These are phyloP conservation scores for Aleurites moluccanus DNA, from an alignment of 441 rosid genomes.

Conservation along the genomic window DNA sequence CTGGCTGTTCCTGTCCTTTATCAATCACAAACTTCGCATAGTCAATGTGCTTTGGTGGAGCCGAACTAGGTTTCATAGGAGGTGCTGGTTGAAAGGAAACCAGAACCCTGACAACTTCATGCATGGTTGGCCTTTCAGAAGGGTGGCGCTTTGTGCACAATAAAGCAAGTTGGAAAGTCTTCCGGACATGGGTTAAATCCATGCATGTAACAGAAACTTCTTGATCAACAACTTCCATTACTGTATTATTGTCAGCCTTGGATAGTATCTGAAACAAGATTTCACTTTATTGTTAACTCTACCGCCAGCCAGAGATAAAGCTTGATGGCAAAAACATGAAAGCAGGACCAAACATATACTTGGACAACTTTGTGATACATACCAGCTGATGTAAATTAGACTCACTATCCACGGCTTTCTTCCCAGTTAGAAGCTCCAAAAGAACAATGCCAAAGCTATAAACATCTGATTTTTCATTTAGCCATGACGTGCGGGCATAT, in stretches of 20 bases:
- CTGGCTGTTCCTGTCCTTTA: slow-evolving; percentile 40
- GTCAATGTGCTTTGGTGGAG: slow-evolving; percentile 41
- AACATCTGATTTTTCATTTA: slow-evolving; percentile 89
- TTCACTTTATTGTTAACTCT: background rate
- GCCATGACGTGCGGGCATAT: slow-evolving; percentile 84
- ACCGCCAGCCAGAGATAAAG: background rate
- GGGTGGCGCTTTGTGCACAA: slow-evolving; percentile 74
- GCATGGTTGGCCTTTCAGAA: slow-evolving; percentile 84
- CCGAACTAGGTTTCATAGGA: slow-evolving; percentile 39
- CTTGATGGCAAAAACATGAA: background rate
- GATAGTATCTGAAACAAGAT: slow-evolving; percentile 49
- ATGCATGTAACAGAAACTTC: slow-evolving; percentile 84
- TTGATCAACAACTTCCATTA: slow-evolving; percentile 86
- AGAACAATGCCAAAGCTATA: slow-evolving; percentile 95
- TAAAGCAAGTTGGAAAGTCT: slow-evolving; percentile 78
- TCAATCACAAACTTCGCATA: slow-evolving; percentile 43
- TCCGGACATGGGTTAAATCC: slow-evolving; percentile 56
- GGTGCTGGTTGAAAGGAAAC: slow-evolving; percentile 63
- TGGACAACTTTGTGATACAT: background rate
- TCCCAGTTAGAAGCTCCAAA: slow-evolving; percentile 90
- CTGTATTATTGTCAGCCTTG: slow-evolving; percentile 64
- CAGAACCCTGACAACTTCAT: slow-evolving; percentile 71
- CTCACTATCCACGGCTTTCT: slow-evolving; percentile 89
- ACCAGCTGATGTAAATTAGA: slow-evolving; percentile 88
- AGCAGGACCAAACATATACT: too few relatives aligned